A percentile compares a stretch with the other conserved stretches of the same genome.
Conservation (phyloP, 169 alveolate species). For the Amoebophrya sp. region DNA sequence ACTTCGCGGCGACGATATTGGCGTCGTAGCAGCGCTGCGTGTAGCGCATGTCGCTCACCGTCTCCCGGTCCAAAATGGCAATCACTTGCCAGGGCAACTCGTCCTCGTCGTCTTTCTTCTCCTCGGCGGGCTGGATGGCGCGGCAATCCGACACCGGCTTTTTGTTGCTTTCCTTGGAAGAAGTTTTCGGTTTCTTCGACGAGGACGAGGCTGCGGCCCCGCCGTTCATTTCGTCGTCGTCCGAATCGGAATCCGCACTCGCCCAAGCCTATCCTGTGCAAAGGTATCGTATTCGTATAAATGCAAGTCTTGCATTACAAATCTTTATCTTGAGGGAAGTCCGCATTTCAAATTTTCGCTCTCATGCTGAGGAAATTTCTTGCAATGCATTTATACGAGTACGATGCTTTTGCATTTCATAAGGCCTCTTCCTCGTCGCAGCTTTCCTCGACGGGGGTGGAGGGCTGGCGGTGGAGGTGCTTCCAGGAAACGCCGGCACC, state of each 20-base stretch:
- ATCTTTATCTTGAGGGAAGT: neutral
- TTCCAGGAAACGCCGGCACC: constrained; percentile 43
- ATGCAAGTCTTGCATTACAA: neutral
- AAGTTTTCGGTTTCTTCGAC: constrained; percentile 10
- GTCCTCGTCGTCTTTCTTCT: constrained; percentile 37
- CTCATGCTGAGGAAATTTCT: no score
- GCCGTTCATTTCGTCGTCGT: neutral
- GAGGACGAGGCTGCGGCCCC: neutral
- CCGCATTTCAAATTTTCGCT: neutral
- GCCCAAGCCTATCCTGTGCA: no score
- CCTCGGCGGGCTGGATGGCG: neutral
- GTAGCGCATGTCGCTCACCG: constrained; percentile 45
- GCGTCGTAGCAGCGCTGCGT: constrained; percentile 40
- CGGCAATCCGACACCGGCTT: neutral
- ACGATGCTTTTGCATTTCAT: neutral
- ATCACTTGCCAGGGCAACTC: constrained; percentile 46
- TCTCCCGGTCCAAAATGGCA: constrained; percentile 36
- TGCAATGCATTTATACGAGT: no score
- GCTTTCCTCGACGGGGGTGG: neutral
- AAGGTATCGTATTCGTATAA: constrained; percentile 42
- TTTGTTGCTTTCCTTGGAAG: neutral
- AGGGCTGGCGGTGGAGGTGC: constrained; percentile 40
- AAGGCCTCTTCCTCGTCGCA: neutral
- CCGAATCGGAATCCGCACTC: neutral
- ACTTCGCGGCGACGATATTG: neutral